These are phyloP conservation scores for Magnaporthales sp. DNA, from an alignment of 2,329 filamentous ascomycete genomes.

Conservation along the genomic window DNA sequence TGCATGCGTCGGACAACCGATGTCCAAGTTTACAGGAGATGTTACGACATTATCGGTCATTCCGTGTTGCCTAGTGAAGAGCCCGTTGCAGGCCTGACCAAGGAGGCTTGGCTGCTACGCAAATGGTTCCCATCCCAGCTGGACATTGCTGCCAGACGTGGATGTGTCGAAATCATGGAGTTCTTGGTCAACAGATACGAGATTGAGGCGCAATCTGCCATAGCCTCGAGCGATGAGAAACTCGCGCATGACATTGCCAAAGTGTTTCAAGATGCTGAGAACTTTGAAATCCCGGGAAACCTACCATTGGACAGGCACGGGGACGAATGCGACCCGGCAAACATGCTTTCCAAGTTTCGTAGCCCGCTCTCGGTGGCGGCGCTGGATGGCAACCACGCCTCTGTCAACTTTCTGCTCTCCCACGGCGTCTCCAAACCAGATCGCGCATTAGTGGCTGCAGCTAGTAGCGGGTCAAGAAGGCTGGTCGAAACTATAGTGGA, in stretches of 20 bases:
- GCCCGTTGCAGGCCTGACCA: background rate
- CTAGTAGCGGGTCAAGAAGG: background rate
- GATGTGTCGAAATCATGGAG: background rate
- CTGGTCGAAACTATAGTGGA: background rate
- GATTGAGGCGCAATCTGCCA: background rate
- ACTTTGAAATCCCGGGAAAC: background rate
- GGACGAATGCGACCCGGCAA: background rate
- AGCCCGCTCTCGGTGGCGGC: background rate
- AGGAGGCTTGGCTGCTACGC: background rate
- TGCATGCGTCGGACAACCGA: background rate
- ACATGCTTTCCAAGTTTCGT: background rate
- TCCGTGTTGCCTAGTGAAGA: background rate
- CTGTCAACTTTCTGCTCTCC: background rate
- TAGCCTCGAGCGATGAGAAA: background rate
- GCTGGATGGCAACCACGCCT: background rate
- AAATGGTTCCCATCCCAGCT: background rate
- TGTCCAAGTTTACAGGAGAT: background rate
- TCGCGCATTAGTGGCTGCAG: background rate
- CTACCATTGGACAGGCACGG: background rate
- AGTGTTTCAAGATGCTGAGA: background rate
- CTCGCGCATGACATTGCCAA: background rate
- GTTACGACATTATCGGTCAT: background rate
- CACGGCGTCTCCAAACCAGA: background rate
- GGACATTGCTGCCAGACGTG: background rate
- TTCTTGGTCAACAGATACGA: background rate